Evolutionary conservation across 1,284 basidiomycete genomes (phyloP), one percentile per base, ranked within the genome.

Genomic region (Marasmius sp.): DNA sequence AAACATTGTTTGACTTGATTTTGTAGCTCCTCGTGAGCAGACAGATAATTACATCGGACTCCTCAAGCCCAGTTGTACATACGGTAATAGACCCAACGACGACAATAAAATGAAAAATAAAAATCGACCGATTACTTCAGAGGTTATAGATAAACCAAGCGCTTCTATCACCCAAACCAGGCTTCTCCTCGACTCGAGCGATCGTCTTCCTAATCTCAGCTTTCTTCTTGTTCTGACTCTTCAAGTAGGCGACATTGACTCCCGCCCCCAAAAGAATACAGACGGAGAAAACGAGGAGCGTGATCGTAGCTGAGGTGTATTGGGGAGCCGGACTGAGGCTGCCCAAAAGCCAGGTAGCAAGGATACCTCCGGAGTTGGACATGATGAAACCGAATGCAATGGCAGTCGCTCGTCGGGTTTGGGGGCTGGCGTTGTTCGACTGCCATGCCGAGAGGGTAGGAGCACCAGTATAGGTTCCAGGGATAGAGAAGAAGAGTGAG

Each of bases 361-460:
- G 76, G 61, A 88, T 86, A 8, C 84, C 86, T 12, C 85, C 86
- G 0, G 75, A 72, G 69, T 86, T 87, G 37, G 81, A 82, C 70
- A 79, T 71, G 64, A 84, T 79, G 65, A 85, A 85, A 0, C 78
- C 81, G 36, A 85, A 72, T 6, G 83, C 85, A 54, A 88, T 77
- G 18, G 80, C 77, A 0, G 84, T 83, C 5, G 84, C 84, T 45
- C 85, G 78, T 49, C 84, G 76, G 58, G 80, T 77, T 66, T 85
- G 79, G 0, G 85, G 85, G 0, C 81, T 75, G 22, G 83, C 77
- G 71, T 88, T 88, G 70, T 87, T 87, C 14, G 86, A 77, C 56
- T 73, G 71, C 84, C 85, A 86, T 0, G 84, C 80, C 5, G 75
- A 72, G 27, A 81, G 62, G 7, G 81, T 74, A 1, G 84, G 80